Evolutionary conservation across 2,329 filamentous ascomycete genomes (phyloP).

Genomic region (Myriosclerotinia scirpicola): DNA sequence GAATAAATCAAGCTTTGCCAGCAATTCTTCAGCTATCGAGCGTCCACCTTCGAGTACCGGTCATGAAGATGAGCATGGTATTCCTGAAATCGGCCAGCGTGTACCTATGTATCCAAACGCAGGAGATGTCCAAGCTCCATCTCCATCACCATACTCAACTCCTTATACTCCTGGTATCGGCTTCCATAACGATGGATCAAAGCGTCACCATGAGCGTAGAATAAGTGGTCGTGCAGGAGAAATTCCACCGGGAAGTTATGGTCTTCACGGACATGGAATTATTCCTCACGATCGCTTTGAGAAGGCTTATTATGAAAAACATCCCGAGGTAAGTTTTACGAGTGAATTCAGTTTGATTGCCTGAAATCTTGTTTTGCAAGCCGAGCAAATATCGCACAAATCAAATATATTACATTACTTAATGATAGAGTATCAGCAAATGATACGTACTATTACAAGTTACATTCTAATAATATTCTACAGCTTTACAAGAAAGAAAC

Average conservation of each 20-base stretch:
- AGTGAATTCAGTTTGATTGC: neutral
- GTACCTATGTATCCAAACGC: slow-evolving; percentile 93
- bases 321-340: slow-evolving; percentile 61
- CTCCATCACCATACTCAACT: slow-evolving; percentile 59
- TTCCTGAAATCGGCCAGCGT: slow-evolving; percentile 86
- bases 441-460: neutral
- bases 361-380: neutral
- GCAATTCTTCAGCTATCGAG: slow-evolving; percentile 48
- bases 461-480: slow-evolving; percentile 14
- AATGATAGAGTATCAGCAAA: neutral
- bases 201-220: slow-evolving; percentile 65
- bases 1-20: slow-evolving; percentile 61
- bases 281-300: slow-evolving; percentile 78
- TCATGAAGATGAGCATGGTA: slow-evolving; percentile 75
- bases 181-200: slow-evolving; percentile 52
- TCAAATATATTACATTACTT: neutral
- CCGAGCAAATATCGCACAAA: neutral
- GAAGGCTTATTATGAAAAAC: slow-evolving; percentile 88
- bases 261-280: slow-evolving; percentile 83
- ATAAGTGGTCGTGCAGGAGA: slow-evolving; percentile 70
- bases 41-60: slow-evolving; percentile 53
- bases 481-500: slow-evolving; percentile 67
- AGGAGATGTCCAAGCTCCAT: slow-evolving; percentile 94
- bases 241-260: slow-evolving; percentile 85
- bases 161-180: slow-evolving; percentile 44